These are phyloP conservation scores for Nakazawaea molendinolei DNA, from an alignment of 805 yeast species.

Conservation along the genomic window DNA sequence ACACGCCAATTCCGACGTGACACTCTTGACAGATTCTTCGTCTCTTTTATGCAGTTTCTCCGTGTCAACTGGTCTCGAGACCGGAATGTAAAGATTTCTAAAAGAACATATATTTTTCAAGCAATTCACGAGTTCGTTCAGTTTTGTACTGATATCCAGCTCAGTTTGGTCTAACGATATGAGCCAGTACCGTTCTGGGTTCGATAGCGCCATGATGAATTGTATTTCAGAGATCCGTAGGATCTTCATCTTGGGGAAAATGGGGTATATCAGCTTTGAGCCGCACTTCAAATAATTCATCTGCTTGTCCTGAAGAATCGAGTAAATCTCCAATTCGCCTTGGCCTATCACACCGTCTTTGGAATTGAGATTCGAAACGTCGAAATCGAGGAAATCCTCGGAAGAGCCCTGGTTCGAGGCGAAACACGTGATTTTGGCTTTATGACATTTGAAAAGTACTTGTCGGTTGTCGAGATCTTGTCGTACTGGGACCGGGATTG, in stretches of 20 bases:
- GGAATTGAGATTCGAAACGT: slow-evolving; percentile 4
- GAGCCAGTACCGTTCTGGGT: slow-evolving; percentile 75
- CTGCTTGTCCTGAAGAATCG: slow-evolving; percentile 43
- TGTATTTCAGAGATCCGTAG: slow-evolving; percentile 40
- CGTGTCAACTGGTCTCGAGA: too few relatives aligned
- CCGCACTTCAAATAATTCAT: slow-evolving; percentile 65
- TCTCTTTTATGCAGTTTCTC: background rate
- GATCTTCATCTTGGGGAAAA: slow-evolving; percentile 57
- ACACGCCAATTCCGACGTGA: slow-evolving; percentile 30
- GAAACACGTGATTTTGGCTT: slow-evolving; percentile 7
- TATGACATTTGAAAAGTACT: background rate
- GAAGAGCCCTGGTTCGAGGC: background rate
- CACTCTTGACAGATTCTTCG: slow-evolving; percentile 20
- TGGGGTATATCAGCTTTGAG: slow-evolving; percentile 65
- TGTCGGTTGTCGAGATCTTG: background rate
- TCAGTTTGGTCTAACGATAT: slow-evolving; percentile 30
- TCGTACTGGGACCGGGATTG: background rate
- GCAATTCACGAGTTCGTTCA: slow-evolving; percentile 26
- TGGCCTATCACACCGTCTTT: slow-evolving; percentile 48
- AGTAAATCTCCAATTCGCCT: slow-evolving; percentile 55
- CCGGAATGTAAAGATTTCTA: slow-evolving; percentile 29
- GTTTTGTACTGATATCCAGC: background rate
- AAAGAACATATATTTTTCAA: slow-evolving; percentile 30
- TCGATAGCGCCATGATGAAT: slow-evolving; percentile 59
- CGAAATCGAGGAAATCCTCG: background rate